These are phyloP conservation scores for Naganishia albida DNA, from an alignment of 1,284 basidiomycete genomes.

Conservation along the genomic window DNA sequence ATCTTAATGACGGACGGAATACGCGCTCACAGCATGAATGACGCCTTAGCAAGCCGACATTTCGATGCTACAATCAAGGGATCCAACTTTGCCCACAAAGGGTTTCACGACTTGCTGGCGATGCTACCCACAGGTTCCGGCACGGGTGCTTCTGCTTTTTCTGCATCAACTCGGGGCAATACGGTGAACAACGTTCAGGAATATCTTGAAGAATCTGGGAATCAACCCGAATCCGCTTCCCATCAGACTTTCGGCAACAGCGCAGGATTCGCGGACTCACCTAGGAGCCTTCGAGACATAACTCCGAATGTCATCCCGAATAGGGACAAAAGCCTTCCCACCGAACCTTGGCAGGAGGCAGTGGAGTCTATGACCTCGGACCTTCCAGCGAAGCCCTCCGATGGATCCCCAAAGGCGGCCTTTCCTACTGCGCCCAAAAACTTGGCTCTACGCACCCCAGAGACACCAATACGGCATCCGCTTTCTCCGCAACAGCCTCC, in stretches of 20 bases:
- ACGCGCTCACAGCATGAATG: not conserved
- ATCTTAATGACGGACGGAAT: not conserved
- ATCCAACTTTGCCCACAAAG: slow-evolving; percentile 50
- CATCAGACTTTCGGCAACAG: not conserved
- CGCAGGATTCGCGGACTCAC: not conserved
- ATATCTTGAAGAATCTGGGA: slow-evolving; percentile 28
- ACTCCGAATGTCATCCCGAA: no score
- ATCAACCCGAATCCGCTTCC: not conserved
- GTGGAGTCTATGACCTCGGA: no score
- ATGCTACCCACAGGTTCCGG: slow-evolving; percentile 60
- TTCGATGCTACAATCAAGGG: slow-evolving; percentile 6
- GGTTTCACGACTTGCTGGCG: slow-evolving; percentile 82
- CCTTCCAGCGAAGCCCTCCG: no score
- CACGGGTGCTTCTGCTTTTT: slow-evolving; percentile 57
- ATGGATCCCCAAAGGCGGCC: no score
- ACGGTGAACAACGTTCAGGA: slow-evolving; percentile 35
- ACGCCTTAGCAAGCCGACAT: not conserved
- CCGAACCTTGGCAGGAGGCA: no score
- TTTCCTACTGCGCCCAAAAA: no score
- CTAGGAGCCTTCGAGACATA: not conserved
- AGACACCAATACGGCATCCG: not conserved
- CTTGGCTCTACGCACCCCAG: no score
- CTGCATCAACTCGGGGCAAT: slow-evolving; percentile 67
- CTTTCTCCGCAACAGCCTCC: not conserved
- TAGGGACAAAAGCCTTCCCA: no score